Base-by-base conservation (phyloP, 2,329 filamentous ascomycete genomes). In the Dendrostoma leiphaemia region DNA sequence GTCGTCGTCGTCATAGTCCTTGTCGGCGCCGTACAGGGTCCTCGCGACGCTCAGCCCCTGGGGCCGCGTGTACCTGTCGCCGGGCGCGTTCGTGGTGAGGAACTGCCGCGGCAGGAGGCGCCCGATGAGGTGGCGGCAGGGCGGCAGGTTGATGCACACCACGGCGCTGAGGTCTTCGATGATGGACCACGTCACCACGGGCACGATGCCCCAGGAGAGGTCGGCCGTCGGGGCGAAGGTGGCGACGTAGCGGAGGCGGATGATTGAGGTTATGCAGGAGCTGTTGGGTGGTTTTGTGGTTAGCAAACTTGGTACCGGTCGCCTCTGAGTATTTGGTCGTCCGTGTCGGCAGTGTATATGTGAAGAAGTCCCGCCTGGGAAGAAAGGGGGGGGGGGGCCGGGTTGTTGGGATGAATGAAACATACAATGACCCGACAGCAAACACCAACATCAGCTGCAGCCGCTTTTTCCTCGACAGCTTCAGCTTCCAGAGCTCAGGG, bases 371-470 rank as follows among this genome's bases (percentile, higher is more conserved):
- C n/a, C n/a, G n/a, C n/a, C n/a, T n/a, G n/a, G n/a, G n/a, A n/a
- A n/a, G n/a, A n/a, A n/a, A n/a, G n/a, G n/a, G n/a, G n/a, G n/a
- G n/a, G n/a, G n/a, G n/a, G n/a, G n/a, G n/a, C n/a, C n/a, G n/a
- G n/a, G n/a, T n/a, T n/a, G n/a, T n/a, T n/a, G n/a, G n/a, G n/a
- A n/a, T n/a, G n/a, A n/a, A n/a, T n/a, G n/a, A n/a, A 13, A 28
- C 46, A 32, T 29, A 54, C 51, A 54, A 54, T 13, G 46, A 54
- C 28, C 51, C 51, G 23, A 54, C 5, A 29, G 35, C 50, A n/a
- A 54, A 54, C 28, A 54, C 45, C 13, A 44, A 24, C 10, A 38
- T 26, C 29, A 54, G 46, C 45, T 43, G 40, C 13, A 54, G 34
- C n/a, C 45, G 31, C 35, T 45, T 48, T 37, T 46, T 26, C n/a